These are phyloP conservation scores for Trichocomaceae sp. DNA, from an alignment of 2,329 filamentous ascomycete species.

Conservation along the genomic window DNA sequence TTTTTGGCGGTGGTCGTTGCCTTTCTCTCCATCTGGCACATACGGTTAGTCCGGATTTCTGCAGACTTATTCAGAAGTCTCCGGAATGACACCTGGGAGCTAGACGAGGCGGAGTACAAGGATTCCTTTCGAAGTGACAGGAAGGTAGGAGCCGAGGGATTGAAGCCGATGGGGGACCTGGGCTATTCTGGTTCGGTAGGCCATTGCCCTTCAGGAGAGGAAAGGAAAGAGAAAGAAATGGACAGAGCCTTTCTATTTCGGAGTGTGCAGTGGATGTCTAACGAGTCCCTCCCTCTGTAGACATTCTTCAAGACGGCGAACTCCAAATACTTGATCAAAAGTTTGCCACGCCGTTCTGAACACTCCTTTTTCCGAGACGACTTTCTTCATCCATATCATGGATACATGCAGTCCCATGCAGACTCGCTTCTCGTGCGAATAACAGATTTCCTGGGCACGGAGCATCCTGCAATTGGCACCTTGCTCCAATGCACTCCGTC, in stretches of 20 bases:
- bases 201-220: not conserved
- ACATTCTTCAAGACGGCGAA: constrained; percentile 66
- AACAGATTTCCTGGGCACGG: constrained; percentile 59
- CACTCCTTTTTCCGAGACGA: constrained; percentile 63
- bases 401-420: constrained; percentile 56
- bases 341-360: constrained; percentile 62
- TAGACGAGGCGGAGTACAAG: constrained; percentile 50
- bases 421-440: constrained; percentile 63
- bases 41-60: constrained; percentile 44
- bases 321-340: constrained; percentile 64
- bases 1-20: constrained; percentile 43
- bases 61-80: constrained; percentile 47
- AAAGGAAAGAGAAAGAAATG: no score
- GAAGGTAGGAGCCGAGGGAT: constrained; percentile 26
- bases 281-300: constrained; percentile 21
- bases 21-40: constrained; percentile 50
- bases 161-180: constrained; percentile 59
- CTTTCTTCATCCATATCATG: constrained; percentile 57
- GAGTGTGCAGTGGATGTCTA: not conserved
- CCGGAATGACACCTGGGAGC: constrained; percentile 47
- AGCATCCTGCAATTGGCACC: constrained; percentile 52
- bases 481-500: constrained; percentile 56
- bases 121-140: constrained; percentile 46
- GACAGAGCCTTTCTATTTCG: no score
- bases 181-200: constrained; percentile 64